Percentiles rank a stretch among this genome's conserved stretches.
phyloP scores from a whole-genome alignment of 345 rosid genomes.

The Corchorus capsularis region DNA sequence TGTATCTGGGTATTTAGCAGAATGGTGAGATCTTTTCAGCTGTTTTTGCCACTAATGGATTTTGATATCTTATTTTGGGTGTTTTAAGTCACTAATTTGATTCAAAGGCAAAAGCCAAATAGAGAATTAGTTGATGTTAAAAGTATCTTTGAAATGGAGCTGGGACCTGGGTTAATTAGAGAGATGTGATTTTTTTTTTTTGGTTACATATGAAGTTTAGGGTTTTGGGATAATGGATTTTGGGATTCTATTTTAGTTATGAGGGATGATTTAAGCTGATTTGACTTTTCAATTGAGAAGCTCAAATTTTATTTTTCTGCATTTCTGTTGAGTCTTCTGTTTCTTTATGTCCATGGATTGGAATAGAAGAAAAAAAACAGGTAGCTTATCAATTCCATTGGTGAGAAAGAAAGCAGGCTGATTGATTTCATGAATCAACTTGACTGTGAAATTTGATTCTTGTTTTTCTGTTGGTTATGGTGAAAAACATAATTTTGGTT shows the following conservation, averaged over 20 bases:
- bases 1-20: conserved; percentile 18
- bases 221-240: conserved; percentile 11
- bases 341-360: neutral
- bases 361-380: neutral
- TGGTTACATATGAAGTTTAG: neutral
- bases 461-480: neutral
- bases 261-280: neutral
- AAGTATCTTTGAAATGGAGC: neutral
- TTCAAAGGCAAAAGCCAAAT: conserved; percentile 7
- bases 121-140: neutral
- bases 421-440: neutral
- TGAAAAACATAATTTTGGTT: neutral
- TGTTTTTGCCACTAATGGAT: neutral
- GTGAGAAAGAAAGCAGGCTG: conserved; percentile 1
- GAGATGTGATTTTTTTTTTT: neutral
- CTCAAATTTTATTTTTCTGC: neutral
- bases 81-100: conserved; percentile 19
- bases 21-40: conserved; percentile 16
- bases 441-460: conserved; percentile 14
- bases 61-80: conserved; percentile 20
- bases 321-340: neutral
- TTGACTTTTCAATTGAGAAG: conserved; percentile 18
- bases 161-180: neutral
- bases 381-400: neutral
- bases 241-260: neutral